These are phyloP conservation scores for Sideroxylon spinosum DNA, from an alignment of 179 eudicot genomes.

Conservation along the genomic window DNA sequence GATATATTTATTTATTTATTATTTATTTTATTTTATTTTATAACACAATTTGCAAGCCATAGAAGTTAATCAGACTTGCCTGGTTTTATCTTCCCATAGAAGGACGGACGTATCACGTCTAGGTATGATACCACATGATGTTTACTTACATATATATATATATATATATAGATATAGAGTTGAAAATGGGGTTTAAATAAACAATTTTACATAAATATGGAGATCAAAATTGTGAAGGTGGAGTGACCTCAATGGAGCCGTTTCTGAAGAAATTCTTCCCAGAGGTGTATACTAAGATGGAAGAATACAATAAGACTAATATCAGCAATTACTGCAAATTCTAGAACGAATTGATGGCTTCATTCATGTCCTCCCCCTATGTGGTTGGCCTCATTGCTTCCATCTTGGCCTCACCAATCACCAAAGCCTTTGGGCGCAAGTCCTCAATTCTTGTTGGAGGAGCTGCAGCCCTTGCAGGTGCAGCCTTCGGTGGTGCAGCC, in stretches of 20 bases:
- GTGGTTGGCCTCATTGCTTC: slow-evolving; percentile 34
- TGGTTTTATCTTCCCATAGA: too few species aligned
- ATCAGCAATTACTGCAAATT: slow-evolving; percentile 37
- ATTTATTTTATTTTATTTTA: too few species aligned
- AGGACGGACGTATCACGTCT: too few species aligned
- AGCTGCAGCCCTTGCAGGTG: slow-evolving; percentile 25
- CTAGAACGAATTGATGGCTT: slow-evolving; percentile 29
- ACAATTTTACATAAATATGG: neutral
- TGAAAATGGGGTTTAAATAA: too few species aligned
- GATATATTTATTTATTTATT: too few species aligned
- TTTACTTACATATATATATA: too few species aligned
- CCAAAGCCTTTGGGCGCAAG: slow-evolving; percentile 27
- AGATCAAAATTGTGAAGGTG: slow-evolving; percentile 24
- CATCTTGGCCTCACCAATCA: slow-evolving; percentile 27
- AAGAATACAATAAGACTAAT: slow-evolving; percentile 9
- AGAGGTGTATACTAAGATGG: slow-evolving; percentile 25
- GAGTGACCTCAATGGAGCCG: slow-evolving; percentile 36
- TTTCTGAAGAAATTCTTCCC: slow-evolving; percentile 37
- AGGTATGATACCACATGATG: too few species aligned
- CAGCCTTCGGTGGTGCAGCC: slow-evolving; percentile 31
- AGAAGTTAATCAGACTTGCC: too few species aligned
- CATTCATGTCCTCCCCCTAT: slow-evolving; percentile 34
- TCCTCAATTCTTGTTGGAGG: slow-evolving; percentile 30
- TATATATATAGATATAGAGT: too few species aligned
- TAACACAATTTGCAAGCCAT: too few species aligned